A percentile compares a stretch with the other conserved stretches of the same genome.
These are phyloP conservation scores for Coleophoma cylindrospora DNA, from an alignment of 2,329 filamentous ascomycete species.

Conservation along the genomic window DNA sequence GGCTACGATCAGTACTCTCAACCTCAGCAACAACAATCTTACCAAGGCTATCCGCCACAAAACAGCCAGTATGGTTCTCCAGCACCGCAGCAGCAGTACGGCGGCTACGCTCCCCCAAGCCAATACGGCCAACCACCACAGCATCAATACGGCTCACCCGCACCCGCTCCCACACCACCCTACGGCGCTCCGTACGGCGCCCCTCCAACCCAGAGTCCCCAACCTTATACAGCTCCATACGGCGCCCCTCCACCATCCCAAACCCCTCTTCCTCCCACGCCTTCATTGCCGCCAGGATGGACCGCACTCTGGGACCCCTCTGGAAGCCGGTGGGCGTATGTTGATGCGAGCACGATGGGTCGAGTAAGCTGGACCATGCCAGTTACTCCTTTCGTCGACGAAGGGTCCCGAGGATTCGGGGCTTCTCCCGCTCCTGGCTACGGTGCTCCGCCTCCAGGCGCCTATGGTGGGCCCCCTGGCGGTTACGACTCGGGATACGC, in stretches of 20 bases:
- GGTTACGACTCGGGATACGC: conserved; percentile 13
- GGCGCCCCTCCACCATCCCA: conserved; percentile 24
- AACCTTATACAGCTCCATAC: not conserved
- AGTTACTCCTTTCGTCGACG: conserved; percentile 36
- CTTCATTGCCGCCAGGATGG: conserved; percentile 57
- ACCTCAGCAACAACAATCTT: not conserved
- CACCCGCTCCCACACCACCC: not conserved
- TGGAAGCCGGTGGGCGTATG: conserved; percentile 59
- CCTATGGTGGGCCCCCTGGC: conserved; percentile 12
- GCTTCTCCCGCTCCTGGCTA: conserved; percentile 9
- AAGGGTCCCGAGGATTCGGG: not conserved
- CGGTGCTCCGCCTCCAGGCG: conserved; percentile 11
- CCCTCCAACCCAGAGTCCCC: not conserved
- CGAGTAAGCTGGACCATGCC: conserved; percentile 22
- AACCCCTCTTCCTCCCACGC: conserved; percentile 14
- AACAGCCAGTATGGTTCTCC: not conserved
- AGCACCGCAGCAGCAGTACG: not conserved
- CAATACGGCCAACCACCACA: conserved; percentile 22
- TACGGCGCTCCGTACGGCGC: conserved; percentile 5
- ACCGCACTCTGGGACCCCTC: conserved; percentile 55
- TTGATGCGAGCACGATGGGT: conserved; percentile 48
- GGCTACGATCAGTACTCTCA: not conserved
- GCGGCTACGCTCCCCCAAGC: not conserved
- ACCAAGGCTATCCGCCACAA: not conserved
- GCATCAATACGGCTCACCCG: not conserved